Percentiles rank a stretch among this genome's conserved stretches.
These are phyloP conservation scores for Pochonia chlamydosporia DNA, from an alignment of 2,329 filamentous ascomycete species.

Conservation along the genomic window DNA sequence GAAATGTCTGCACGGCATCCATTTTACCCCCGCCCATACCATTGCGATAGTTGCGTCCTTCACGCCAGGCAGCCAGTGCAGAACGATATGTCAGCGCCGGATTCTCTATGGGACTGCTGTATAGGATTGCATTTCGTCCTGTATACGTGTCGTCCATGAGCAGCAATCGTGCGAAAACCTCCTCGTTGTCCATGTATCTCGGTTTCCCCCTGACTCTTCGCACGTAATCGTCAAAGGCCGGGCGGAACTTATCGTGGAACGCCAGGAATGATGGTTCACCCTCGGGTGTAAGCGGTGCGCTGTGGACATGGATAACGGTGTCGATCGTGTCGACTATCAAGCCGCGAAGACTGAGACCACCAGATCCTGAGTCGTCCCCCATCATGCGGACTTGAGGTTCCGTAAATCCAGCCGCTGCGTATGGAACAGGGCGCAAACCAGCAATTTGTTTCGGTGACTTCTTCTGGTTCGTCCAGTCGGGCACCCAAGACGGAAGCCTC, in stretches of 20 bases:
- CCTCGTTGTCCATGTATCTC: constrained; percentile 1
- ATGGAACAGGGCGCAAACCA: neutral
- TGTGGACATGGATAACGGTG: neutral
- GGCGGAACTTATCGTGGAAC: neutral
- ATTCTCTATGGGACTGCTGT: neutral
- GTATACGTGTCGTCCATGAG: constrained; percentile 1
- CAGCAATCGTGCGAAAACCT: constrained; percentile 1
- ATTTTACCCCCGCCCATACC: neutral
- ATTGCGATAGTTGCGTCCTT: neutral
- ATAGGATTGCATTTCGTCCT: constrained; percentile 1
- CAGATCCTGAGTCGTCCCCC: neutral
- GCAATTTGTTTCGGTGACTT: neutral
- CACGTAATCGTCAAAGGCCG: neutral
- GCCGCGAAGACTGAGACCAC: neutral
- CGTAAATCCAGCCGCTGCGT: neutral
- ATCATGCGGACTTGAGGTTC: neutral
- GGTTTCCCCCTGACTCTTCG: neutral
- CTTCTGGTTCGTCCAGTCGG: neutral
- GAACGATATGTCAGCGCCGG: neutral
- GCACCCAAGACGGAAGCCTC: neutral
- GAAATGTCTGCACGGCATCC: constrained; percentile 1
- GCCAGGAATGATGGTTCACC: neutral
- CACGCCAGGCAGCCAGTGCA: neutral
- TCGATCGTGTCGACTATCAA: neutral
- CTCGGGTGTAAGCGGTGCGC: neutral